A percentile compares a stretch with the other conserved stretches of the same genome.
Conservation (phyloP, 1,284 basidiomycete species). For the Butyriboletus appendiculatus region DNA sequence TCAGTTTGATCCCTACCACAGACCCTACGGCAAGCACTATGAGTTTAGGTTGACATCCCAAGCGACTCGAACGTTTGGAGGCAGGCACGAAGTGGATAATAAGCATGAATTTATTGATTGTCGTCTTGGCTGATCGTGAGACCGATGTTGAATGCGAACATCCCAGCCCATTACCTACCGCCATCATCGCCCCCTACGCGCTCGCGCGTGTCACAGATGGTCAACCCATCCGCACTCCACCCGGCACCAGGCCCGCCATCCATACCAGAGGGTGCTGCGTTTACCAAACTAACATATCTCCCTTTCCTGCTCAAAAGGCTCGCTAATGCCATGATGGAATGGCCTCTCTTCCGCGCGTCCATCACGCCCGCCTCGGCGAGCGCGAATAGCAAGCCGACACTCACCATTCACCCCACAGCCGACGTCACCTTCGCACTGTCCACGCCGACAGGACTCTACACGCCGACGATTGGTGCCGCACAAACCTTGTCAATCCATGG, state of each 20-base stretch:
- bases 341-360: constrained; percentile 79
- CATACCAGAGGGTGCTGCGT: constrained; percentile 51
- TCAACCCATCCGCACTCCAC: constrained; percentile 52
- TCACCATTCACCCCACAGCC: constrained; percentile 67
- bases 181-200: constrained; percentile 32
- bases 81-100: no score
- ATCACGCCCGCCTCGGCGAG: constrained; percentile 48
- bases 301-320: constrained; percentile 88
- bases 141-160: constrained; percentile 67
- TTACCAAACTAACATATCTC: constrained; percentile 75
- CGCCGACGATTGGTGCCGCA: constrained; percentile 76
- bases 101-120: no score
- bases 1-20: no score
- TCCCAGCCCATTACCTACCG: constrained; percentile 59
- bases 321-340: constrained; percentile 77
- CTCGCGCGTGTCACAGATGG: constrained; percentile 42
- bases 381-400: constrained; percentile 50
- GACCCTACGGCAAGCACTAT: no score
- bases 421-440: constrained; percentile 79
- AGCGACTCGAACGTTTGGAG: no score
- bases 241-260: constrained; percentile 41
- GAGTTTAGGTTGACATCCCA: no score
- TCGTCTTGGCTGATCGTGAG: no score
- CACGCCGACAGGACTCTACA: constrained; percentile 85
- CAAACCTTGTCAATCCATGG: constrained; percentile 63